Conservation (phyloP, 345 rosid species). For the Hibiscus tridactylites region DNA sequence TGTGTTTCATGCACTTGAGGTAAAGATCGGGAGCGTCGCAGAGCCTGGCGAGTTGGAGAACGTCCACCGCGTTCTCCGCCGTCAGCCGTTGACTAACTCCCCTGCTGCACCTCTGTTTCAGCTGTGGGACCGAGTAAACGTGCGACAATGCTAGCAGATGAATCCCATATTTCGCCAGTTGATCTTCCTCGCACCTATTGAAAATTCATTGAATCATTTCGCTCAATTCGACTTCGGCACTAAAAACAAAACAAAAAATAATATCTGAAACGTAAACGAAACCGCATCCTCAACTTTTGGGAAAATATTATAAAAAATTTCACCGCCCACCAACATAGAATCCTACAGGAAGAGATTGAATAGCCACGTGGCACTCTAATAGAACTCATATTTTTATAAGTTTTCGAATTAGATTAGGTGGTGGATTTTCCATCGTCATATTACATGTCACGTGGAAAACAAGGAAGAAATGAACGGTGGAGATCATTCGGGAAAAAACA, state of each 20-base stretch:
- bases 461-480: constrained; percentile 6
- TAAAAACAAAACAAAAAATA: too few relatives aligned
- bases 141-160: constrained; percentile 75
- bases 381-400: not conserved
- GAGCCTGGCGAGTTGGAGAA: constrained; percentile 69
- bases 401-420: not conserved
- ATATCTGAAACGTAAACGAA: not conserved
- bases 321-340: not conserved
- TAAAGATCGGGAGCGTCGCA: constrained; percentile 72
- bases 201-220: not conserved
- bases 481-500: not conserved
- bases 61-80: constrained; percentile 61
- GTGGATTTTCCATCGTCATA: constrained; percentile 13
- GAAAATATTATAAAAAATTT: not conserved
- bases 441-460: constrained; percentile 8
- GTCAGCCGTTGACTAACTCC: constrained; percentile 41
- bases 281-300: not conserved
- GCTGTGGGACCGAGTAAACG: constrained; percentile 54
- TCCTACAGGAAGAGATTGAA: not conserved
- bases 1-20: constrained; percentile 51
- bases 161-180: constrained; percentile 59
- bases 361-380: not conserved
- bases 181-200: constrained; percentile 49
- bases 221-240: constrained; percentile 9
- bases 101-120: constrained; percentile 58